Conservation (phyloP, 2,329 filamentous ascomycete species). For the Saccharata proteae region DNA sequence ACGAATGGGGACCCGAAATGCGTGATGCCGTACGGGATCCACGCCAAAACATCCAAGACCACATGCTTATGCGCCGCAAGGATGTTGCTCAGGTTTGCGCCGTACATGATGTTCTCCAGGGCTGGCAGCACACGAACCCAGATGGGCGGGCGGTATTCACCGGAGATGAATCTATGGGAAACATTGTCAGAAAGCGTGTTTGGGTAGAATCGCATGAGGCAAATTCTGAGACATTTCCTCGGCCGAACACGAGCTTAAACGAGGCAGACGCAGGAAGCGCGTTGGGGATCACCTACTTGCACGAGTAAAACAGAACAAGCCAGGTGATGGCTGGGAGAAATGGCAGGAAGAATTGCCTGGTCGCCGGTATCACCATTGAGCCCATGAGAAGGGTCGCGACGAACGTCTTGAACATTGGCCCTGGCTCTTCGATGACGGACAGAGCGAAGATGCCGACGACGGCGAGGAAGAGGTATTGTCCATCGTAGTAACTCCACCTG, state of each 20-base stretch:
- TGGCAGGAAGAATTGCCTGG: conserved; percentile 82
- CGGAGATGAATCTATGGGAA: conserved; percentile 64
- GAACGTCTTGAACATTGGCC: conserved; percentile 64
- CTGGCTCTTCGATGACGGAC: conserved; percentile 65
- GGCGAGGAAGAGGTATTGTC: conserved; percentile 68
- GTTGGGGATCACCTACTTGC: conserved; percentile 56
- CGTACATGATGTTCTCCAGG: conserved; percentile 91
- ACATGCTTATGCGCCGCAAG: conserved; percentile 80
- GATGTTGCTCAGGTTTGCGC: conserved; percentile 91
- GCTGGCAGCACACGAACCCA: conserved; percentile 92
- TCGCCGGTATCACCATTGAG: conserved; percentile 68
- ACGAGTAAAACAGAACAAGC: conserved; percentile 83
- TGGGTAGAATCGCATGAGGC: no score
- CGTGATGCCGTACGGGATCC: conserved; percentile 83
- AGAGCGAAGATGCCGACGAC: conserved; percentile 69
- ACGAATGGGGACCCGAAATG: conserved; percentile 82
- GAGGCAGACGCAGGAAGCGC: conserved; percentile 4
- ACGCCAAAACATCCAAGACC: conserved; percentile 75
- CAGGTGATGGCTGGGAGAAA: conserved; percentile 76
- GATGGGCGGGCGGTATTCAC: conserved; percentile 80
- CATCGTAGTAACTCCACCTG: conserved; percentile 70
- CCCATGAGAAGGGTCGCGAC: conserved; percentile 55
- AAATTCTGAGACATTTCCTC: no score
- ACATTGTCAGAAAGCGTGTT: no score
- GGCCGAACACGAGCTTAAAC: neutral